Percentiles rank a stretch among this genome's conserved stretches.
phyloP scores from a whole-genome alignment of 139 green algal species.

The Micractinium conductrix region DNA sequence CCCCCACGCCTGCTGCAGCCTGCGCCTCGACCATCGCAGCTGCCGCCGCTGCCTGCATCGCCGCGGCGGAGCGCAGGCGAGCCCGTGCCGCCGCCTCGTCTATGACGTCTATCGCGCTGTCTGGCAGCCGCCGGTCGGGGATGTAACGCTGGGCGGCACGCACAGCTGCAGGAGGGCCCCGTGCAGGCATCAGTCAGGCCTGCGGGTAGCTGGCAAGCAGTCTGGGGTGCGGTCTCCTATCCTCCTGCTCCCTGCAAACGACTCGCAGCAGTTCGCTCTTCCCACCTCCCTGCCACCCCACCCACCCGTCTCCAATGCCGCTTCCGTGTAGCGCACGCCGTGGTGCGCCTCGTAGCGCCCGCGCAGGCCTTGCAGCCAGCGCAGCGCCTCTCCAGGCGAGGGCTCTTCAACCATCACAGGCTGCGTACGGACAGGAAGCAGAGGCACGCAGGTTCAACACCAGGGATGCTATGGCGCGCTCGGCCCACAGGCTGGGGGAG shows the following conservation, averaged over 20 bases:
- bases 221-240: neutral
- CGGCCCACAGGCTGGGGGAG: neutral
- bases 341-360: conserved; percentile 88
- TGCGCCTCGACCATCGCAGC: neutral
- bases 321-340: conserved; percentile 70
- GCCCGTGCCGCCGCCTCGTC: conserved; percentile 75
- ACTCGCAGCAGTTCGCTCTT: neutral
- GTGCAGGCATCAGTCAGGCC: neutral
- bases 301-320: conserved; percentile 55
- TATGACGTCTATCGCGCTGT: conserved; percentile 86
- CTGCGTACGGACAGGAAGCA: conserved; percentile 42
- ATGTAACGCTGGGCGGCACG: conserved; percentile 71
- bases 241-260: neutral
- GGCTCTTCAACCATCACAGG: conserved; percentile 85
- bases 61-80: conserved; percentile 12
- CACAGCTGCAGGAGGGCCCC: conserved; percentile 58
- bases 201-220: no score
- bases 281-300: neutral
- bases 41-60: neutral
- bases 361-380: conserved; percentile 77
- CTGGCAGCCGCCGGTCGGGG: conserved; percentile 68
- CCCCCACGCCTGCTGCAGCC: neutral
- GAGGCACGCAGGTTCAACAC: neutral
- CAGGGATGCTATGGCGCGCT: no score
- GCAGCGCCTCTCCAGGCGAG: conserved; percentile 63